Evolutionary conservation across 1,284 basidiomycete genomes (phyloP), one percentile per base, ranked within the genome.

Genomic region (Ganoderma boninense): DNA sequence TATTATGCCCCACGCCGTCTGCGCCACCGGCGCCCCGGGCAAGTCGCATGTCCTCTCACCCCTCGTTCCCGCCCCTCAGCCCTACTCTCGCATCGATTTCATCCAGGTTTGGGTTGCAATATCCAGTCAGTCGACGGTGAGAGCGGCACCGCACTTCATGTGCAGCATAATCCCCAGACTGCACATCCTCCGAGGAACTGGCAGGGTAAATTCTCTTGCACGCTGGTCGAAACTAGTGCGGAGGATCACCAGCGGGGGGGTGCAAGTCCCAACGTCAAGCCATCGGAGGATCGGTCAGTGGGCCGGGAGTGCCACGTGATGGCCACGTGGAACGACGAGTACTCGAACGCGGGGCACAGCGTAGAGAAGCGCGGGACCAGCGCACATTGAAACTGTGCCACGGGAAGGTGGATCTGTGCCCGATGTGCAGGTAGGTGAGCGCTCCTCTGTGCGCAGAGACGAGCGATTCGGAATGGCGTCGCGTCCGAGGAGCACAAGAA

Each of bases 371-470:
- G 54, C 35, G 54, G 26, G 29, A 68, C 62, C 0, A 35, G 11
- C 1, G 43, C 40, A 56, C 64, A 57, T 13, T 35, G 44, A 4
- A 23, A 44, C 35, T 26, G 35, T 57, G 40, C 61, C 62, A 63
- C 26, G 63, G 54, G 44, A 26, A 40, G 32, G 4, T 0, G 18
- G 35, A 0, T 60, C 43, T 42, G 44, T 68, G 56, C 35, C 62
- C n/a, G 26, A 69, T 42, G 46, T 72, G 56, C 32, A 72, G 56
- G 66, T 69, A 72, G 11, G 35, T 57, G 10, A 72, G 68, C 8
- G 26, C 60, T n/a, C 54, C 56, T 40, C 71, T 68, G 52, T 72
- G 71, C 4, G 71, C 59, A 5, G 26, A 43, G 43, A 72, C 64
- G 5, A 72, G 61, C 7, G 2, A 18, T 5, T 49, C 42, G 29